These are phyloP conservation scores for Ophiosphaerella herpotricha DNA, from an alignment of 2,329 filamentous ascomycete genomes.

Conservation along the genomic window DNA sequence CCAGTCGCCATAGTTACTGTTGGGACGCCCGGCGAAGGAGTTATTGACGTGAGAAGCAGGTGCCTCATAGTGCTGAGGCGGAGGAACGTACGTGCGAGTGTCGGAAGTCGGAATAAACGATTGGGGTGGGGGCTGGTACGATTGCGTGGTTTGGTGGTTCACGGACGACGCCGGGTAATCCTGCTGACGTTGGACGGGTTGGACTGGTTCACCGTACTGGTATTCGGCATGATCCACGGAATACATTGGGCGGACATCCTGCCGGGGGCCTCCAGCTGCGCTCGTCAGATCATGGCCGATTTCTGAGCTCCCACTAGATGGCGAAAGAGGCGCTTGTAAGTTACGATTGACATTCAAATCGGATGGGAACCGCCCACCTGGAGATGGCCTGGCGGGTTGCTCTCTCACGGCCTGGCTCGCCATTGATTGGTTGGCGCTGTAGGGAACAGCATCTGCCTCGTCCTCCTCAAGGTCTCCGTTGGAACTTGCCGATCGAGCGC, in stretches of 20 bases:
- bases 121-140: constrained; percentile 6
- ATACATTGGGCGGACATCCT: constrained; percentile 43
- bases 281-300: constrained; percentile 65
- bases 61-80: constrained; percentile 3
- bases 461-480: constrained; percentile 51
- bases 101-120: constrained; percentile 14
- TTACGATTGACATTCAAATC: constrained; percentile 87
- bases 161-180: constrained; percentile 14
- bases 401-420: constrained; percentile 41
- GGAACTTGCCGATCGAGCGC: constrained; percentile 56
- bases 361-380: constrained; percentile 96
- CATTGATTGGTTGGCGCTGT: constrained; percentile 62
- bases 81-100: constrained; percentile 5
- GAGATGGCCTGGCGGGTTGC: constrained; percentile 71
- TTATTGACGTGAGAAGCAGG: constrained; percentile 9
- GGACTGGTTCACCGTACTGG: constrained; percentile 19
- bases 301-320: constrained; percentile 79
- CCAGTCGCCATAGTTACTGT: constrained; percentile 59
- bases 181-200: constrained; percentile 16
- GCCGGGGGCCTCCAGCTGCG: constrained; percentile 59
- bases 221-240: constrained; percentile 20
- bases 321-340: constrained; percentile 78
- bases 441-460: constrained; percentile 68
- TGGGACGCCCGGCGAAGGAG: constrained; percentile 30
- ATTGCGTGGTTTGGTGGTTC: constrained; percentile 15